Evolutionary conservation across 257 asterid genomes (phyloP).

Genomic region (Rhazya stricta): DNA sequence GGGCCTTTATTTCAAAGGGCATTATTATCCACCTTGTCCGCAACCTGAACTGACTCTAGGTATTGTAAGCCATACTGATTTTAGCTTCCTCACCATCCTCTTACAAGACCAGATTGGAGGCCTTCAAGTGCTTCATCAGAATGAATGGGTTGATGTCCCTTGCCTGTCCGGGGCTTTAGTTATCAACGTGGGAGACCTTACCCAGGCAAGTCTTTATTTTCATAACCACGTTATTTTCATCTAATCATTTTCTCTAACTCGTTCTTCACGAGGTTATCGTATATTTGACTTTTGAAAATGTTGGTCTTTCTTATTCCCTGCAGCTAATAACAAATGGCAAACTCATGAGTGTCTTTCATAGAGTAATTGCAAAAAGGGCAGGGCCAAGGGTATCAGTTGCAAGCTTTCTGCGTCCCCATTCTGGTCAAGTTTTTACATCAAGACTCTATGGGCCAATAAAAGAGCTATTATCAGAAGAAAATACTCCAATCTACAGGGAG

Average conservation of each 20-base stretch:
- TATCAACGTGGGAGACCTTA: constrained; percentile 41
- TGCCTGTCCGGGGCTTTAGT: constrained; percentile 38
- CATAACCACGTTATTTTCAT: background rate
- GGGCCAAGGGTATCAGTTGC: constrained; percentile 44
- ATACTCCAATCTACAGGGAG: constrained; percentile 26
- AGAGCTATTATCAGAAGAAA: constrained; percentile 32
- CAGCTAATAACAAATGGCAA: constrained; percentile 32
- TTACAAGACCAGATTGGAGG: constrained; percentile 46
- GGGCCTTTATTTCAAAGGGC: constrained; percentile 22
- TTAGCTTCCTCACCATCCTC: constrained; percentile 34
- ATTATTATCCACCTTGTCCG: constrained; percentile 53
- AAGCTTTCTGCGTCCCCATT: constrained; percentile 19
- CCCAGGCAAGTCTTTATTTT: constrained; percentile 29
- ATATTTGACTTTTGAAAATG: background rate
- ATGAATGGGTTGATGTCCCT: constrained; percentile 46
- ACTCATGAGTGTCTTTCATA: constrained; percentile 31
- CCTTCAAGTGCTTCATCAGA: constrained; percentile 40
- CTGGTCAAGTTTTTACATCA: constrained; percentile 9
- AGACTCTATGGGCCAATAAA: constrained; percentile 29
- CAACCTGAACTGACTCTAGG: constrained; percentile 44
- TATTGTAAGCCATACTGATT: constrained; percentile 30
- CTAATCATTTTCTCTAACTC: too few relatives aligned
- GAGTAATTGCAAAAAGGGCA: constrained; percentile 22
- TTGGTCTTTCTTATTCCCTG: background rate
- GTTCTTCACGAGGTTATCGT: background rate